Conservation (phyloP, 2,329 filamentous ascomycete species). For the Beauveria caledonica region DNA sequence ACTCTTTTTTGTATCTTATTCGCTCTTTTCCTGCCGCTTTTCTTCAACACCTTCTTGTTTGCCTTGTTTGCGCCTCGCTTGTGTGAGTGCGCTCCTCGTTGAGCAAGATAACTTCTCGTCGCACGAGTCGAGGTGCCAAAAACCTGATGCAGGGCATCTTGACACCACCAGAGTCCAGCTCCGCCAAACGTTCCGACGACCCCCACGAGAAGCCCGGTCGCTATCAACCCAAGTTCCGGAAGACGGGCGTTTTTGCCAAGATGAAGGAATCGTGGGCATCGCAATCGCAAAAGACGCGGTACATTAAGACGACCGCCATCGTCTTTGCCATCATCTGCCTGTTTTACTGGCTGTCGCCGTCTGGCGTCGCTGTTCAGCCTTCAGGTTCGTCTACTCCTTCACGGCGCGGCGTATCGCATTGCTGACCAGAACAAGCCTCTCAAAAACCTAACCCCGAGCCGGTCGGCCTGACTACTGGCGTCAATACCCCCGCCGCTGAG, state of each 20-base stretch:
- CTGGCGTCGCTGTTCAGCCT: conserved; percentile 41
- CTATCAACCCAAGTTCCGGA: conserved; percentile 42
- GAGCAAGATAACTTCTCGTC: conserved; percentile 11
- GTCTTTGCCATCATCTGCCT: conserved; percentile 51
- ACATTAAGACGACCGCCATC: conserved; percentile 57
- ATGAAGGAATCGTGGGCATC: conserved; percentile 52
- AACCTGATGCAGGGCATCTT: conserved; percentile 10
- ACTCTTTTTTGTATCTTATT: neutral
- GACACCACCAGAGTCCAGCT: conserved; percentile 3
- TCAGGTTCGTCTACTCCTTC: neutral
- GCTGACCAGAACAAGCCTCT: neutral
- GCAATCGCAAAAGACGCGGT: conserved; percentile 57
- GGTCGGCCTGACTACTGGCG: conserved; percentile 9
- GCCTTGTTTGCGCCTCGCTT: conserved; percentile 11
- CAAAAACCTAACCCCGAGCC: conserved; percentile 8
- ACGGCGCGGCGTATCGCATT: neutral
- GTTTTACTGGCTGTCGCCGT: conserved; percentile 56
- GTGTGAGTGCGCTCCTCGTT: conserved; percentile 11
- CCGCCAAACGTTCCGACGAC: conserved; percentile 45
- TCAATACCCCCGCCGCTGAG: conserved; percentile 6
- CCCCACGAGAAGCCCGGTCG: conserved; percentile 58
- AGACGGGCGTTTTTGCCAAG: conserved; percentile 42
- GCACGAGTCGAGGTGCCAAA: conserved; percentile 10
- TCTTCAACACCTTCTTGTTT: conserved; percentile 1
- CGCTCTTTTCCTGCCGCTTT: neutral